Conservation (phyloP, 768 basidiomycete species). For the Tephrocybe sp. region DNA sequence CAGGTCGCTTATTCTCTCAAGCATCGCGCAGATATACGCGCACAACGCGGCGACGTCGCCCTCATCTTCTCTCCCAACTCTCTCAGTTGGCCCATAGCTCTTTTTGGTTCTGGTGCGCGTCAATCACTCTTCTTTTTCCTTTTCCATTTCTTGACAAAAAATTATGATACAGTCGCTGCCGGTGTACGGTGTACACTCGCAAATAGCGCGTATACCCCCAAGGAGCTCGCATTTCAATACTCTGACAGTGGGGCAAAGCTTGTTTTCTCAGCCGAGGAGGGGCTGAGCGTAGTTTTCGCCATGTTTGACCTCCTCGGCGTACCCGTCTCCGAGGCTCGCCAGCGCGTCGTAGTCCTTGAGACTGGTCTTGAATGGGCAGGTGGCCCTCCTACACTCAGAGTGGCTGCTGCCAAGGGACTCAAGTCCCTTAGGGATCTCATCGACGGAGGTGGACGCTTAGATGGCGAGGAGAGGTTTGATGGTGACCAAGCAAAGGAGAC, state of each 20-base stretch:
- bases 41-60: slow-evolving; percentile 51
- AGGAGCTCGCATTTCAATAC: slow-evolving; percentile 73
- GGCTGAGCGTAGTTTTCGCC: slow-evolving; percentile 50
- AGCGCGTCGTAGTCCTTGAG: slow-evolving; percentile 56
- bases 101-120: slow-evolving; percentile 42
- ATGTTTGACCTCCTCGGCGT: slow-evolving; percentile 55
- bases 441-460: slow-evolving; percentile 47
- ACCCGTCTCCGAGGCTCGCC: slow-evolving; percentile 41
- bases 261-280: slow-evolving; percentile 62
- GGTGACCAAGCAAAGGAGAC: slow-evolving; percentile 56
- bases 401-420: background rate
- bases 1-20: slow-evolving; percentile 57
- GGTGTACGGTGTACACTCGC: slow-evolving; percentile 70
- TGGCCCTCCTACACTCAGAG: slow-evolving; percentile 26
- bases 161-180: slow-evolving; percentile 44
- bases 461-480: slow-evolving; percentile 53
- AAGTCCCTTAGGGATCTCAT: slow-evolving; percentile 20
- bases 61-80: slow-evolving; percentile 72
- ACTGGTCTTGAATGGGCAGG: slow-evolving; percentile 46
- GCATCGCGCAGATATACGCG: slow-evolving; percentile 31
- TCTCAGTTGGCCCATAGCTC: slow-evolving; percentile 45
- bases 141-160: background rate
- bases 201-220: slow-evolving; percentile 66
- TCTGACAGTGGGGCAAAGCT: slow-evolving; percentile 60
- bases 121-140: background rate